Percentiles rank a stretch among this genome's conserved stretches.
These are phyloP conservation scores for Aspergillus steynii DNA, from an alignment of 495 filamentous ascomycete species.

Conservation along the genomic window DNA sequence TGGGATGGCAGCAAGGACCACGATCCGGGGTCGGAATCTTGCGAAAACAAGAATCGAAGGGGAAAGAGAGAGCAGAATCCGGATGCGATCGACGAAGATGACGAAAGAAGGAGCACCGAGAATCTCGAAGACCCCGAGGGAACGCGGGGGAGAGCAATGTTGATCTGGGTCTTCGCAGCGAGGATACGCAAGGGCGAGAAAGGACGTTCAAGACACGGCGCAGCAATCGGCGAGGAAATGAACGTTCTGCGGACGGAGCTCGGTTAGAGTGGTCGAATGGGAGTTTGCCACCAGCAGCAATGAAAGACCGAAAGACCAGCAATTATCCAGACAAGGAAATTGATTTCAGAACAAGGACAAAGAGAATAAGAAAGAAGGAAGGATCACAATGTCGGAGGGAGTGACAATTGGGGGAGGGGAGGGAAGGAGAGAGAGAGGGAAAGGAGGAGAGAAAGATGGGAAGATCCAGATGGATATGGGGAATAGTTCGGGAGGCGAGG, in stretches of 20 bases:
- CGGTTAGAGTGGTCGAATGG: slow-evolving; percentile 13
- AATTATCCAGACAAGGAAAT: slow-evolving; percentile 14
- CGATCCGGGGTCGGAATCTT: slow-evolving; percentile 9
- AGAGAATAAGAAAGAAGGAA: slow-evolving; percentile 10
- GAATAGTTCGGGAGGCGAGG: slow-evolving; percentile 17
- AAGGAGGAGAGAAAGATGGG: slow-evolving; percentile 20
- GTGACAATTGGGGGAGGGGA: slow-evolving; percentile 26
- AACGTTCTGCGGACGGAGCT: slow-evolving; percentile 8
- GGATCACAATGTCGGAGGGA: slow-evolving; percentile 11
- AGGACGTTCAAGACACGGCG: slow-evolving; percentile 17
- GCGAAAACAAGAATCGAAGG: slow-evolving; percentile 3
- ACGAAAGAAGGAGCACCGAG: slow-evolving; percentile 18
- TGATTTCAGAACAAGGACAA: neutral
- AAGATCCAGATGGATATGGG: slow-evolving; percentile 22
- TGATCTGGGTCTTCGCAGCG: slow-evolving; percentile 12
- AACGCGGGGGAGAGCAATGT: slow-evolving; percentile 10
- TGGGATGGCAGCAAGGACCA: slow-evolving; percentile 40
- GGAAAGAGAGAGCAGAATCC: neutral
- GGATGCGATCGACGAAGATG: slow-evolving; percentile 16
- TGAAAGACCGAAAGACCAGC: slow-evolving; percentile 13
- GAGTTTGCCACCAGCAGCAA: slow-evolving; percentile 35
- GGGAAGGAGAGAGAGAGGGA: slow-evolving; percentile 22
- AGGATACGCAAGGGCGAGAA: slow-evolving; percentile 37
- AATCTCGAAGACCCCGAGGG: slow-evolving; percentile 1
- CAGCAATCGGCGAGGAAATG: slow-evolving; percentile 22